Base-by-base conservation (phyloP, 148 eudicot species). In the Salicornia ramosissima region DNA sequence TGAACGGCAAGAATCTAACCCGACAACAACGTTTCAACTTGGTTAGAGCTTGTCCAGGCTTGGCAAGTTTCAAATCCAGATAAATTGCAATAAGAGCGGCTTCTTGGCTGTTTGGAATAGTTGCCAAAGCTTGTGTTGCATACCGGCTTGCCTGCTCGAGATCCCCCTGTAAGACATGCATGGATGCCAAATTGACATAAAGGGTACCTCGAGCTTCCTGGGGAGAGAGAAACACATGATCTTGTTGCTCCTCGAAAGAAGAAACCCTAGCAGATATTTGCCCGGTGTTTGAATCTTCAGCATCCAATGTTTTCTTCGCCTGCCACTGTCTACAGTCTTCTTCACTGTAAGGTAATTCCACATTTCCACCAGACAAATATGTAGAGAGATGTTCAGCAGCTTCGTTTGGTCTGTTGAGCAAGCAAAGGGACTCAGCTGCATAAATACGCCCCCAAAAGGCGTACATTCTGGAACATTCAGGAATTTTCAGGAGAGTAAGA, bases 391-490 rank as follows among this genome's bases (percentile, higher is more conserved):
- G 92, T 47, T 87, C 90, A 22, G 96, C 87, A 79, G 98, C 98
- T 80, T 93, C 95, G 50, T 84, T 80, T 22, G 89, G 85, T 57
- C 83, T 86, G 81, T 87, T 88, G 24, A 93, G 82, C 59, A 86
- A 80, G 78, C 98, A 93, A 19, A 90, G 82, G 72, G 98, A 90
- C 74, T 93, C 98, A 0, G 98, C 96, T 46, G 90, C 92, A 71
- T 90, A 90, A 31, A 93, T 66, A 70, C 82, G 86, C 18, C 87
- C 97, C 58, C 82, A 76, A 61, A 87, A 94, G 34, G 80, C 69
- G 43, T 84, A 80, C 67, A 87, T 79, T 76, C 77, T 86, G 45
- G 91, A 84, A 77, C 96, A 86, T 70, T 86, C 92, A 0, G 83
- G 80, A 62, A 88, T 73, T 70, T 78, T 75, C 69, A 88, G 72